Percentiles rank a stretch among this genome's conserved stretches.
phyloP scores from a whole-genome alignment of 2,329 filamentous ascomycete species.

The Helicocarpus griseus region DNA sequence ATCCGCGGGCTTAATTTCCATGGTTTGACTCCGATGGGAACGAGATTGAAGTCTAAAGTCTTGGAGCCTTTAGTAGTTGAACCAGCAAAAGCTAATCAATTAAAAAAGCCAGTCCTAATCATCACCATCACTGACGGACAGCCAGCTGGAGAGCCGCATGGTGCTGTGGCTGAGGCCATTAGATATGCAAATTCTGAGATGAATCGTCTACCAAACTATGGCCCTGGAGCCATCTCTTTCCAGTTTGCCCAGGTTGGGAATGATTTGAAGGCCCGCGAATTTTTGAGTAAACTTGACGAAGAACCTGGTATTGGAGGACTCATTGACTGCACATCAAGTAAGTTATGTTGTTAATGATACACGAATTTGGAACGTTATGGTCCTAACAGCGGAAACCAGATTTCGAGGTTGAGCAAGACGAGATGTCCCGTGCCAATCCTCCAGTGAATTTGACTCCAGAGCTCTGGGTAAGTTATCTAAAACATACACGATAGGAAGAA shows the following conservation, averaged over 20 bases:
- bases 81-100: slow-evolving; percentile 42
- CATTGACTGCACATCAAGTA: slow-evolving; percentile 61
- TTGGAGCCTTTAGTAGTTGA: slow-evolving; percentile 50
- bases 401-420: slow-evolving; percentile 58
- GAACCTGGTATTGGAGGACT: slow-evolving; percentile 52
- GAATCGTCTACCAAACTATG: slow-evolving; percentile 40
- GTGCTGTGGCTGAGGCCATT: slow-evolving; percentile 49
- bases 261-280: slow-evolving; percentile 54
- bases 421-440: slow-evolving; percentile 53
- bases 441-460: slow-evolving; percentile 56
- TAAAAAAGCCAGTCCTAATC: slow-evolving; percentile 55
- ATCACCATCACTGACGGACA: slow-evolving; percentile 59
- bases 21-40: slow-evolving; percentile 58
- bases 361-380: slow-evolving; percentile 3
- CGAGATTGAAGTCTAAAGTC: slow-evolving; percentile 52
- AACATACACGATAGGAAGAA: background rate
- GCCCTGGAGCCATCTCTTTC: slow-evolving; percentile 52
- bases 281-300: slow-evolving; percentile 54
- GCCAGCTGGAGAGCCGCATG: slow-evolving; percentile 52
- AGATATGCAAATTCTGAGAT: slow-evolving; percentile 45
- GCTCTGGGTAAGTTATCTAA: slow-evolving; percentile 43
- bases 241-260: slow-evolving; percentile 63
- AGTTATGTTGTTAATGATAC: slow-evolving; percentile 22
- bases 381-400: slow-evolving; percentile 33
- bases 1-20: slow-evolving; percentile 52